These are phyloP conservation scores for Phoma herbarum DNA, from an alignment of 2,329 filamentous ascomycete genomes.

Conservation along the genomic window DNA sequence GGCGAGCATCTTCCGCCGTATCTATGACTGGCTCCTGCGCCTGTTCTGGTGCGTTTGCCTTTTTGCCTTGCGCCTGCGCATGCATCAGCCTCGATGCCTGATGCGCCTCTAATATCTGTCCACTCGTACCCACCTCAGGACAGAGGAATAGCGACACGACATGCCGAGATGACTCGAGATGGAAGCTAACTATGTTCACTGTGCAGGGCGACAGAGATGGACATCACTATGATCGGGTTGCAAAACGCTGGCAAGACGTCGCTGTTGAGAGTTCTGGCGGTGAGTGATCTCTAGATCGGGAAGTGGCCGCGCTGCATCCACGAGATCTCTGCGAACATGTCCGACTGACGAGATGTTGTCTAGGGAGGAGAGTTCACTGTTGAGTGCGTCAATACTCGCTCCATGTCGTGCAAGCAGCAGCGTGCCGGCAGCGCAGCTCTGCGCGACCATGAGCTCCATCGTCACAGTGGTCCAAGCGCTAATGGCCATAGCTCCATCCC, in stretches of 20 bases:
- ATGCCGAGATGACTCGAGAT: constrained; percentile 21
- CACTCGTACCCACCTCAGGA: constrained; percentile 25
- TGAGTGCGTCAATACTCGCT: constrained; percentile 74
- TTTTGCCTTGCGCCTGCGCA: constrained; percentile 19
- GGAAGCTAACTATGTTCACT: constrained; percentile 34
- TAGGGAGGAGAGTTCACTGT: constrained; percentile 98
- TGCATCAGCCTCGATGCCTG: constrained; percentile 35
- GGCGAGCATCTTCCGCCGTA: constrained; percentile 89
- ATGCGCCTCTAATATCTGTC: constrained; percentile 42
- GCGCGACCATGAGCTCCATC: constrained; percentile 41
- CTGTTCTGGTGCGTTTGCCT: constrained; percentile 83
- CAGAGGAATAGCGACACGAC: constrained; percentile 31
- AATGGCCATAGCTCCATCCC: constrained; percentile 83
- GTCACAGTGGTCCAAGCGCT: constrained; percentile 46
- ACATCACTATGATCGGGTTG: constrained; percentile 98
- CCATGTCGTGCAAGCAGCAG: constrained; percentile 38
- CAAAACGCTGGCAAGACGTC: constrained; percentile 99
- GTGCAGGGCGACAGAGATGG: constrained; percentile 95
- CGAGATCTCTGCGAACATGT: constrained; percentile 29
- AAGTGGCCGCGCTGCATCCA: constrained; percentile 40
- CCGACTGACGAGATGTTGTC: constrained; percentile 43
- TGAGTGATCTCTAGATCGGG: constrained; percentile 65
- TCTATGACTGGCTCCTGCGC: constrained; percentile 98
- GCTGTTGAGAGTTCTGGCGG: constrained; percentile 89
- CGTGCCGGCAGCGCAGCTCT: constrained; percentile 39